These are phyloP conservation scores for Lyophyllum semitale DNA, from an alignment of 768 basidiomycete species.

Conservation along the genomic window DNA sequence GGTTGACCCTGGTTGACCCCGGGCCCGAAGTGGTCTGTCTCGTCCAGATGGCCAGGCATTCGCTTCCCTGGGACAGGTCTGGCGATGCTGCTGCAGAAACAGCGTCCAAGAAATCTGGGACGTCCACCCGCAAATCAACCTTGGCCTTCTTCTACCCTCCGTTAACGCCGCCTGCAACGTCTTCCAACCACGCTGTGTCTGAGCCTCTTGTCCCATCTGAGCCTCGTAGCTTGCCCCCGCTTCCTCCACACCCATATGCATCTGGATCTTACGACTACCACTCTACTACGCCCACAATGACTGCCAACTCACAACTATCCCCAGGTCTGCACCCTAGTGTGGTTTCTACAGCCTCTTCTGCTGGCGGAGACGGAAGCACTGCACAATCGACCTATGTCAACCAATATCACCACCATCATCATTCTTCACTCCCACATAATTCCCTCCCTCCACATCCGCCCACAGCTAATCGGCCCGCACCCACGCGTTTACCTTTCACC, in stretches of 20 bases:
- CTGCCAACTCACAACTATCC: not conserved
- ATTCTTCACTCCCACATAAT: not conserved
- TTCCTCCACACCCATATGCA: constrained; percentile 2
- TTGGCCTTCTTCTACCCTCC: not conserved
- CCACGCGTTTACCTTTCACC: too few relatives aligned
- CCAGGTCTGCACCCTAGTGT: not conserved
- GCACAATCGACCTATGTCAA: constrained; percentile 3
- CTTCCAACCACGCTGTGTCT: not conserved
- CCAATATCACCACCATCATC: constrained; percentile 6
- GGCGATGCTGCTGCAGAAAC: constrained; percentile 1
- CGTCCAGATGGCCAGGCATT: not conserved
- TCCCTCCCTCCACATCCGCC: too few relatives aligned
- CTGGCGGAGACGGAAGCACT: not conserved
- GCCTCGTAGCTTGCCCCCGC: not conserved
- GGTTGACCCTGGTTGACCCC: too few relatives aligned
- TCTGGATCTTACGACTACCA: constrained; percentile 1
- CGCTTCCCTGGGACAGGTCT: not conserved
- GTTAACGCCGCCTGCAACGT: too few relatives aligned
- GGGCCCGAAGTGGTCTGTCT: too few relatives aligned
- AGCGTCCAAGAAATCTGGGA: not conserved
- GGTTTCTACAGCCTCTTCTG: not conserved
- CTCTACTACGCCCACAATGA: not conserved
- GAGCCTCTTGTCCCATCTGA: not conserved
- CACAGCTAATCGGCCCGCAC: too few relatives aligned
- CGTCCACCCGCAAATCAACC: not conserved